Evolutionary conservation across 768 basidiomycete genomes (phyloP), one percentile per base, ranked within the genome.

Genomic region (Trametes villosa): DNA sequence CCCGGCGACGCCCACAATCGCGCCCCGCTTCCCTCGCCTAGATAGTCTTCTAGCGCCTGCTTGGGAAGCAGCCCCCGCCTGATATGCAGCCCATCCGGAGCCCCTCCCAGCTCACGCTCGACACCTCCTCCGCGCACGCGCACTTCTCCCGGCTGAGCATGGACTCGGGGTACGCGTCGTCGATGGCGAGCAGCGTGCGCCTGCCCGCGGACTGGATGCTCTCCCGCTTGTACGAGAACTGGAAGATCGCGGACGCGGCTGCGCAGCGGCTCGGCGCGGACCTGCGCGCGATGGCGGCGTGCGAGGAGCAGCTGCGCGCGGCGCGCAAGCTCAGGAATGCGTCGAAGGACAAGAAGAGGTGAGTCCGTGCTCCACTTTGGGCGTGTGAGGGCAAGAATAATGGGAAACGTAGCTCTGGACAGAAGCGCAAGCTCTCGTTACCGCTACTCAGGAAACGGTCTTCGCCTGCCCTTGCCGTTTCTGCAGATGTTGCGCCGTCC

Each of bases 201-300:
- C 40, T 34, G 47, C 46, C 62, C 62, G 34, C 57, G 36, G 57
- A 59, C 54, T 59, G 50, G 53, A 44, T 44, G 30, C 57, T 63
- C 57, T 58, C 57, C 13, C 53, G 53, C 46, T 49, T 62, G 36
- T 65, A 63, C 52, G 56, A 53, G 27, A 49, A 53, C 38, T 67
- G 67, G 67, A 60, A 59, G 53, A 55, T 55, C 34, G 67, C 67
- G 36, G 67, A 67, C 57, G 67, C 62, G 9, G 67, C 67, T 8
- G 30, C 53, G 2, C 67, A 65, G 53, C 58, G 59, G 9, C 64
- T 65, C 22, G 20, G 48, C 34, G 40, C 24, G 26, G 61, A 65
- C 55, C 50, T 55, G n/a, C 51, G 51, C 42, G 51, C 41, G 5
- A 38, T 60, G 8, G 33, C 33, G 24, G 60, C 57, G n/a, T 67